Conservation (phyloP, 1,284 basidiomycete genomes). For the Malassezia vespertilionis region DNA sequence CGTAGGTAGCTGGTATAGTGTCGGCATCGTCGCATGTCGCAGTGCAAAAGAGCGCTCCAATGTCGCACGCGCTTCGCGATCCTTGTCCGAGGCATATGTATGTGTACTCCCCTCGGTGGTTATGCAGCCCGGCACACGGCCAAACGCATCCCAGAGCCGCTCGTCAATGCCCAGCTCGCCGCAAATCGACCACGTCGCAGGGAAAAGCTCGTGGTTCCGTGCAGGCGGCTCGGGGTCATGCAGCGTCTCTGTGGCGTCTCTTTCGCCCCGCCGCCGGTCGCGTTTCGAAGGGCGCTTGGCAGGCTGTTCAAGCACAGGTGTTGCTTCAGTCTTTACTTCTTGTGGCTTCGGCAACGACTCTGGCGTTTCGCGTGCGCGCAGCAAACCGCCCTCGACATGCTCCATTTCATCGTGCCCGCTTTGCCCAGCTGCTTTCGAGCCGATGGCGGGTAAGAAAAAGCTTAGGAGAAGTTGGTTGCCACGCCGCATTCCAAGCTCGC, state of each 20-base stretch:
- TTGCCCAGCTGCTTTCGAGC: constrained; percentile 31
- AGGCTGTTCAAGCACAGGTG: neutral
- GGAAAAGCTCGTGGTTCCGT: constrained; percentile 27
- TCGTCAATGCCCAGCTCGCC: constrained; percentile 27
- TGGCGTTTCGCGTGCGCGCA: no score
- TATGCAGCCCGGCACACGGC: constrained; percentile 31
- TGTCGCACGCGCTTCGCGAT: neutral
- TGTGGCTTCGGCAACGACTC: neutral
- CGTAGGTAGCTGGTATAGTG: constrained; percentile 19
- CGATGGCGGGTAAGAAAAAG: constrained; percentile 33
- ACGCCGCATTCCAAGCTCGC: neutral
- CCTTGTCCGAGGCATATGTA: neutral
- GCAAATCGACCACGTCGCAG: constrained; percentile 23
- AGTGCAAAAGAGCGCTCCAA: constrained; percentile 4
- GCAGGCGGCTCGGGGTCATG: constrained; percentile 8
- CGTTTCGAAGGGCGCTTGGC: neutral
- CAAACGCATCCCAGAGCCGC: constrained; percentile 37
- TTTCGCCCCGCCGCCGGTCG: neutral
- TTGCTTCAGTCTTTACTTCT: neutral
- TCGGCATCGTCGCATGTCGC: constrained; percentile 23
- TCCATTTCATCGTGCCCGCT: constrained; percentile 16
- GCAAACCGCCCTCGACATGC: neutral
- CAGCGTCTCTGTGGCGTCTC: constrained; percentile 16
- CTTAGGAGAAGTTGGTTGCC: constrained; percentile 26
- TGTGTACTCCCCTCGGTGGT: constrained; percentile 16